A percentile compares a stretch with the other conserved stretches of the same genome.
These are phyloP conservation scores for Datisca glomerata DNA, from an alignment of 306 rosid genomes.

Conservation along the genomic window DNA sequence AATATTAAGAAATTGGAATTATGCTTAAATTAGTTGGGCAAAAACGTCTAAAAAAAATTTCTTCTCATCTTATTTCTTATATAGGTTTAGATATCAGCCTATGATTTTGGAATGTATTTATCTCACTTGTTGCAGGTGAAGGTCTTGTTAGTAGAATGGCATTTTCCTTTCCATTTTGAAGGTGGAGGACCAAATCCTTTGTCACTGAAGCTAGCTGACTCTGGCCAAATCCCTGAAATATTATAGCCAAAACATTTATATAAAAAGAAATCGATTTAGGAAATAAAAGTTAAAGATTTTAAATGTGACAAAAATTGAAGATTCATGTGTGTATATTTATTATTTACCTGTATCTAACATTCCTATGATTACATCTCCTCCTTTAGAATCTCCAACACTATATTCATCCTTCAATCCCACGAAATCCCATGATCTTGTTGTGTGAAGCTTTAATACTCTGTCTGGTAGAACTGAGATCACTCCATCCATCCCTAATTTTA, in stretches of 20 bases:
- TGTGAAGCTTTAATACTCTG: constrained; percentile 21
- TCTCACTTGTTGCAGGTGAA: constrained; percentile 30
- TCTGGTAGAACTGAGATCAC: constrained; percentile 27
- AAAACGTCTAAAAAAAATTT: neutral
- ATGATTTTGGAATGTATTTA: neutral
- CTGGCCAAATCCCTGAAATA: constrained; percentile 30
- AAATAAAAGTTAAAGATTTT: neutral
- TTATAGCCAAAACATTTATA: constrained; percentile 11
- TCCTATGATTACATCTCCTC: constrained; percentile 16
- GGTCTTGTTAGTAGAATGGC: constrained; percentile 17
- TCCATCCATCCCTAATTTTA: constrained; percentile 15
- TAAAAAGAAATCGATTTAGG: neutral
- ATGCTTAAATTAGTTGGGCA: neutral
- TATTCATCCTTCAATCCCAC: constrained; percentile 10
- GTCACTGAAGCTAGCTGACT: constrained; percentile 23
- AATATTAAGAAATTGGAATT: neutral
- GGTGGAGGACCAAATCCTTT: constrained; percentile 17
- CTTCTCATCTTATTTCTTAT: too few species aligned
- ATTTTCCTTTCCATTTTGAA: constrained; percentile 25
- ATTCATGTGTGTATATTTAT: too few species aligned
- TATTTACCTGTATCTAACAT: constrained; percentile 16
- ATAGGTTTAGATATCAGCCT: neutral
- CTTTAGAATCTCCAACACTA: constrained; percentile 1
- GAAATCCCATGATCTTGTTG: constrained; percentile 33
- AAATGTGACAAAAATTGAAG: too few species aligned